Base-by-base conservation (phyloP, 768 basidiomycete species). In the Termitomyces sp. region DNA sequence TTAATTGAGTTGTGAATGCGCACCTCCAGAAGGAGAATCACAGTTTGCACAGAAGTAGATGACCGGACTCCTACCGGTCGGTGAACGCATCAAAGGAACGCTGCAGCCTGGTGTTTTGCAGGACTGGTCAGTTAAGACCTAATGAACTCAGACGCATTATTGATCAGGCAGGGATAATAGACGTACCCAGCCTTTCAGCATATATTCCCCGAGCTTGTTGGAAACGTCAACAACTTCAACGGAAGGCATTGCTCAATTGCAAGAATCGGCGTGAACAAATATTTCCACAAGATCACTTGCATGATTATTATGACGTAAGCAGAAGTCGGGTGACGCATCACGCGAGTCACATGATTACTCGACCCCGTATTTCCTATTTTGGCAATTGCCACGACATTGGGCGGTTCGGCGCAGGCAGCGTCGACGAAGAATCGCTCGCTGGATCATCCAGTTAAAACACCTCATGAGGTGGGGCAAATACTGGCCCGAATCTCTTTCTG, bases 121-220 rank as follows among this genome's bases (percentile, higher is more conserved):
- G 30, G 79, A 74, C 30, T 71, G 72, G 66, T 91, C 84, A 16
- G 89, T 91, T 54, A 91, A 70, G 28, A 86, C 76, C 84, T 88
- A 57, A 48, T 6, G 22, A 55, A 35, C 57, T 43, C 52, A 48
- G 28, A 41, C 6, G 7, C n/a, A n/a, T 36, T 32, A 8, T 36
- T 13, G 9, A 33, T 13, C 11, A 24, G 16, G 41, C 47, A 43
- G 6, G 16, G 10, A 32, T 28, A 7, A 26, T 36, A 24, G 13
- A 66, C 75, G 59, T 58, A 88, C 89, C 88, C 88, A 90, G 63
- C 90, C 90, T 69, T 82, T 84, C 61, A 90, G 73, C 83, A 92
- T 84, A 60, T 82, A 86, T 61, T 86, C 80, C 5, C 87, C 87
- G 16, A 92, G 77, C 40, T 72, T 79, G 58, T 71, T 71, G n/a